Base-by-base conservation (phyloP, 805 yeast species). In the Helenozyma baotianmanensis region DNA sequence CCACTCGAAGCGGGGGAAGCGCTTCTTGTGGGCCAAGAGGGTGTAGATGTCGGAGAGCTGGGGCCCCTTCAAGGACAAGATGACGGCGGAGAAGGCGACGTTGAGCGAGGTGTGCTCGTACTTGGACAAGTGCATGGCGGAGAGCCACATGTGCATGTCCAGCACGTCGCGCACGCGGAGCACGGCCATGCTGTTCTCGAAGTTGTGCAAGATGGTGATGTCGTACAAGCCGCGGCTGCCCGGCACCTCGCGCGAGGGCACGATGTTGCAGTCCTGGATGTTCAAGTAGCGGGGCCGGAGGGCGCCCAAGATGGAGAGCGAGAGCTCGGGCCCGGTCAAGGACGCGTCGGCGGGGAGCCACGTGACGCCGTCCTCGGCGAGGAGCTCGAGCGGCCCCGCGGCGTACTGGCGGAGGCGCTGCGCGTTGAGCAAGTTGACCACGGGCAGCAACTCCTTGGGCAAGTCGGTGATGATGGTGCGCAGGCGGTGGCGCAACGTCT, bases 371-470 rank as follows among this genome's bases (percentile, higher is more conserved):
- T 46, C 52, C 23, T 38, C 37, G 6, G 41, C 39, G 14, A 47
- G 35, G 14, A 55, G 60, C 56, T 47, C 51, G 66, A 71, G 48
- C 3, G 58, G 58, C 14, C 84, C 82, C 32, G 68, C 74, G 27
- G 63, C 67, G 54, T 86, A 85, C 6, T 74, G 65, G 29, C 95
- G 68, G 15, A 76, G 68, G 40, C 76, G 76, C 50, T 86, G 95
- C 13, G 88, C 78, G 28, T 74, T 73, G 35, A 83, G 64, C 43
- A 86, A 65, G 14, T 85, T 79, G 23, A 85, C 72, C 9, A 83
- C 70, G 0, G 95, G 94, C 11, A 76, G 58, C 51, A 86, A 64
- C 50, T 84, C 90, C 11, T 75, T 74, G 0, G 88, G 83, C 22
- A 64, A 48, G 19, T 46, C 48, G 17, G 54, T 56, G 32, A 47